Conservation (phyloP, 2,329 filamentous ascomycete genomes). For the Penicillium sp. region DNA sequence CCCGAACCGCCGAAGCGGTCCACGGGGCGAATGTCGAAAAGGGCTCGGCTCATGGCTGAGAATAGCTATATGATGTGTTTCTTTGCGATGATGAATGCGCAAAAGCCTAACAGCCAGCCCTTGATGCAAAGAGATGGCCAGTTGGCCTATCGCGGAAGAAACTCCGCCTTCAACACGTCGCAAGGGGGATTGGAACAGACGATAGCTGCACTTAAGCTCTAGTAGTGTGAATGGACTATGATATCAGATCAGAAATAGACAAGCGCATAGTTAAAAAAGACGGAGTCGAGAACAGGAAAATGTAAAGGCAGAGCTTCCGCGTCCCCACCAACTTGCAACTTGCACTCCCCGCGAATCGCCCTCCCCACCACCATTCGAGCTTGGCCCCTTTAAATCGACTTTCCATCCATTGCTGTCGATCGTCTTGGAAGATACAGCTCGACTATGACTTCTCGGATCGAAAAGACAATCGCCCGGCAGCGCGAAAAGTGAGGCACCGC, state of each 20-base stretch:
- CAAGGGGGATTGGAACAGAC: not conserved
- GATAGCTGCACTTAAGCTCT: not conserved
- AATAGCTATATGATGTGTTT: not conserved
- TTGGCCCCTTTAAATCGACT: not conserved
- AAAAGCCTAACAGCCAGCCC: not conserved
- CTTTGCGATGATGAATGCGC: not conserved
- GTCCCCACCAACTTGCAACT: constrained; percentile 18
- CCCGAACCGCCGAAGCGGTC: constrained; percentile 62
- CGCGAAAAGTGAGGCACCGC: constrained; percentile 60
- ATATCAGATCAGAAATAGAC: not conserved
- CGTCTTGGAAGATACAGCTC: not conserved
- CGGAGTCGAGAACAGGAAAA: constrained; percentile 3
- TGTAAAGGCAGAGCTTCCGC: constrained; percentile 4
- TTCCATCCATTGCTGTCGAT: not conserved
- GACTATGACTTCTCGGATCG: constrained; percentile 49
- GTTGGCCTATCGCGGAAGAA: not conserved
- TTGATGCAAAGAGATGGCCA: constrained; percentile 3
- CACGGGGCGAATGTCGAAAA: constrained; percentile 66
- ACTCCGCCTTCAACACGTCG: not conserved
- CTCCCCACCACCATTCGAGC: constrained; percentile 2
- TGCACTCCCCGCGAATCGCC: constrained; percentile 16
- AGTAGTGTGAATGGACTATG: not conserved
- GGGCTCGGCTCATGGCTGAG: constrained; percentile 29
- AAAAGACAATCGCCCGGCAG: constrained; percentile 68
- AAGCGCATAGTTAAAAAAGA: not conserved